Evolutionary conservation across 768 basidiomycete species (phyloP), one percentile per base, ranked within the genome.

Genomic region (Trametes sanguinea): DNA sequence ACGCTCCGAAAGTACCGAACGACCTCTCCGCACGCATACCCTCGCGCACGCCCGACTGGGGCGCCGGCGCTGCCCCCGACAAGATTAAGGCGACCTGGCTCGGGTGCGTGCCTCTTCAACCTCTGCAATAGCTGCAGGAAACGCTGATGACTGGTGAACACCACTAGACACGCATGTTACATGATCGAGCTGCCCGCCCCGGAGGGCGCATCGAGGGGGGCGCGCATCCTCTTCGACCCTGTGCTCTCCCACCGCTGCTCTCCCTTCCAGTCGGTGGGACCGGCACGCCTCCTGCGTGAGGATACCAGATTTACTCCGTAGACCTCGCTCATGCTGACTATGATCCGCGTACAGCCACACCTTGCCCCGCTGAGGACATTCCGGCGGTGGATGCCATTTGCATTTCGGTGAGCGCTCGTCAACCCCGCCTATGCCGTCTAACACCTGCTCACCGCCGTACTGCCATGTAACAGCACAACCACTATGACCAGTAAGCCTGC

Each of bases 381-480:
- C 83, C 83, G 1, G 70, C 78, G 2, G 71, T 84, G n/a, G 82
- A 84, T 64, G 76, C 75, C 6, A 76, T 85, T 43, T 77, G 79
- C 14, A 77, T 84, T 54, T 79, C 78, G 69, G 83, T 76, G 76
- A 74, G 72, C 57, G 51, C 39, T n/a, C n/a, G 5, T 4, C 27
- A 39, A 51, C 50, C 33, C 13, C 22, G 3, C 2, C 17, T 27
- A 17, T 16, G 8, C 45, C 6, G 11, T 6, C 2, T 16, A 5
- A 37, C 40, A 3, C 10, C 6, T 32, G 22, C 9, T 6, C 2
- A 9, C 35, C n/a, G 27, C 35, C 30, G 27, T 37, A 10, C 50
- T 22, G 6, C 7, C 22, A 13, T 1, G 22, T 42, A 11, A 37
- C 35, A 76, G 75, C 76, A 77, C 55, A 72, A 76, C 57, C 76